Evolutionary conservation across 768 basidiomycete genomes (phyloP).

Genomic region (Suillus tomentosus): DNA sequence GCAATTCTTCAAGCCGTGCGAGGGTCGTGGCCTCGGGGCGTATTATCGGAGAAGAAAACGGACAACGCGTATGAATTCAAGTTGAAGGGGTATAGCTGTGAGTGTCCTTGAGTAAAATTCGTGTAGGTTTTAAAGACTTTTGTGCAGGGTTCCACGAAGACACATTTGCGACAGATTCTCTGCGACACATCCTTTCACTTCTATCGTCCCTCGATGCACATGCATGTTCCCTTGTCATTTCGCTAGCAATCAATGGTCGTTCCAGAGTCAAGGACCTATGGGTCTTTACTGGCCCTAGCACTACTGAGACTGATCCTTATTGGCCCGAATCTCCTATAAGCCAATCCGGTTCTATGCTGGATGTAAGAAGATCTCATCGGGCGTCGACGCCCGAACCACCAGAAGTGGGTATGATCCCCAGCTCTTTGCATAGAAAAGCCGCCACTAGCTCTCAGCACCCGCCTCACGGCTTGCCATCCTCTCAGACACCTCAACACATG

Average conservation of each 20-base stretch:
- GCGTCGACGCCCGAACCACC: conserved; percentile 33
- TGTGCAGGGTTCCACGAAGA: conserved; percentile 76
- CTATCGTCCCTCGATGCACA: conserved; percentile 67
- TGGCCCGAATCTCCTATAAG: conserved; percentile 39
- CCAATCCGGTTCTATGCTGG: conserved; percentile 37
- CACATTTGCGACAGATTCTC: conserved; percentile 71
- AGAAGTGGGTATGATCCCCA: conserved; percentile 26
- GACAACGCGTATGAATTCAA: conserved; percentile 78
- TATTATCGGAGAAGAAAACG: conserved; percentile 76
- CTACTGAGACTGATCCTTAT: conserved; percentile 31
- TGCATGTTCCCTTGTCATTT: conserved; percentile 67
- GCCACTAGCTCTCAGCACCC: conserved; percentile 34
- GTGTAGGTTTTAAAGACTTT: conserved; percentile 21
- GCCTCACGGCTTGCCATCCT: conserved; percentile 18
- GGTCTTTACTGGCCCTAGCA: conserved; percentile 67
- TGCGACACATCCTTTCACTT: conserved; percentile 68
- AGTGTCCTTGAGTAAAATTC: conserved; percentile 26
- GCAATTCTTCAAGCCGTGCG: conserved; percentile 81
- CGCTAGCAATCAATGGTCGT: conserved; percentile 69
- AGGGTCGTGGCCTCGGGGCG: conserved; percentile 77
- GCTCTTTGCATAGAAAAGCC: conserved; percentile 33
- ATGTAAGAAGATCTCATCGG: conserved; percentile 38
- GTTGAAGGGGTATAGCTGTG: conserved; percentile 80
- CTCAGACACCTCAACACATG: conserved; percentile 29
- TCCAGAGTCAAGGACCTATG: conserved; percentile 78